Evolutionary conservation across 495 filamentous ascomycete genomes (phyloP), one percentile per base, ranked within the genome.

Genomic region (Aspergillus egyptiacus): DNA sequence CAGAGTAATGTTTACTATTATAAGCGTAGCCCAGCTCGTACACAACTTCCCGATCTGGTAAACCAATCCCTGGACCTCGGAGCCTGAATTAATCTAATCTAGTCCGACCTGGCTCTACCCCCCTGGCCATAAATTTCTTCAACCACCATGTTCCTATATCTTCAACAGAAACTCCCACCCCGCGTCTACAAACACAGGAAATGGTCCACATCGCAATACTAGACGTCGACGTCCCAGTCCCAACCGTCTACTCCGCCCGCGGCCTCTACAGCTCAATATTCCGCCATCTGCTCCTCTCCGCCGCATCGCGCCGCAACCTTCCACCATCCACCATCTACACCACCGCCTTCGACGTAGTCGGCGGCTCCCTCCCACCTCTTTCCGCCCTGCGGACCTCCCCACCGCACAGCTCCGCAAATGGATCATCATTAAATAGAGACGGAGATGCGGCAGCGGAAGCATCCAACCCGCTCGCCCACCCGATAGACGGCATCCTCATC

Each of bases 251-350:
- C 51, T 39, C 43, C 24, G 33, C 55, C 17, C 66, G 64, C 3
- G 67, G 69, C 32, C 55, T 72, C 31, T 70, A 68, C 52, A 68
- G 62, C 38, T 64, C 69, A 1, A 64, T 67, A 28, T 72, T 72
- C 54, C 61, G 59, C 5, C 30, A 18, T 1, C 59, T 72, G 0
- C 63, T 72, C 7, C 61, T 67, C 54, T 31, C 53, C 19, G 66
- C 69, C 7, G 62, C 67, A 2, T 23, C 46, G 9, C 62, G 68
- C 18, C 46, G 69, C 9, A 62, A 62, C 33, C 9, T 50, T 52
- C 25, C 46, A 45, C n/a, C 34, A 32, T 43, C 43, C 28, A 6
- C 42, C 41, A 46, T 72, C 14, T 53, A 69, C 44, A 59, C 68
- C 10, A 64, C 70, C 1, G 62, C 68, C 30, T 74, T 65, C 43